Percentiles rank a stretch among this genome's conserved stretches.
These are phyloP conservation scores for Penicillium paxilli DNA, from an alignment of 495 filamentous ascomycete species.

Conservation along the genomic window DNA sequence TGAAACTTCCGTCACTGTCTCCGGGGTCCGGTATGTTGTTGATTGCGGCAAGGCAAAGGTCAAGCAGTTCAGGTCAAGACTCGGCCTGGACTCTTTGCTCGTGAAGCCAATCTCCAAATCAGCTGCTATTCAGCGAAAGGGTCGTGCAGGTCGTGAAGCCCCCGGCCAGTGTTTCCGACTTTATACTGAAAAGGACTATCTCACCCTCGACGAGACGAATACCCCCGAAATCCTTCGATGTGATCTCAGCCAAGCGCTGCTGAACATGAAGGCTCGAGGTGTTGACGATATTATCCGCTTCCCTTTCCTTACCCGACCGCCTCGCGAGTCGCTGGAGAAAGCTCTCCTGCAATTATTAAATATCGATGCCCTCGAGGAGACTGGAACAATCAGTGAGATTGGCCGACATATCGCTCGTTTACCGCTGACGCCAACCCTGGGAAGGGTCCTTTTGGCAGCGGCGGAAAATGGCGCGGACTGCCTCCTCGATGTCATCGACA, in stretches of 20 bases:
- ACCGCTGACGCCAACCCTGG: slow-evolving; percentile 79
- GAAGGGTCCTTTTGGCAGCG: slow-evolving; percentile 80
- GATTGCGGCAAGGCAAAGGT: slow-evolving; percentile 94
- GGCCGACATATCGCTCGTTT: slow-evolving; percentile 78
- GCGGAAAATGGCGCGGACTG: slow-evolving; percentile 67
- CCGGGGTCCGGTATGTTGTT: slow-evolving; percentile 87
- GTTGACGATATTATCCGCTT: slow-evolving; percentile 81
- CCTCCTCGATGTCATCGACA: slow-evolving; percentile 82
- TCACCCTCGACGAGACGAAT: slow-evolving; percentile 66
- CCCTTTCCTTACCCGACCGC: slow-evolving; percentile 80
- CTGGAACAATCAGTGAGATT: slow-evolving; percentile 69
- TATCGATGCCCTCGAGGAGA: slow-evolving; percentile 72
- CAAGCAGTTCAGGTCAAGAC: slow-evolving; percentile 81
- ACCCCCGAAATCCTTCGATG: slow-evolving; percentile 88
- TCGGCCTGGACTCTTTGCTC: slow-evolving; percentile 89
- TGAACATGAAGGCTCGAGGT: slow-evolving; percentile 93
- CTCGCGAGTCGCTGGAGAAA: slow-evolving; percentile 75
- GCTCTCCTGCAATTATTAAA: slow-evolving; percentile 77
- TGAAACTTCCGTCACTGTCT: slow-evolving; percentile 94
- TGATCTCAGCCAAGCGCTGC: slow-evolving; percentile 79
- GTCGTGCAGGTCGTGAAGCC: slow-evolving; percentile 91
- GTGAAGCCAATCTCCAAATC: slow-evolving; percentile 91
- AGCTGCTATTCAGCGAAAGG: slow-evolving; percentile 86
- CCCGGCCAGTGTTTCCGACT: slow-evolving; percentile 86
- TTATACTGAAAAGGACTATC: slow-evolving; percentile 82